These are phyloP conservation scores for Triticum turgidum DNA, from an alignment of 176 grass and related monocot species.

Conservation along the genomic window DNA sequence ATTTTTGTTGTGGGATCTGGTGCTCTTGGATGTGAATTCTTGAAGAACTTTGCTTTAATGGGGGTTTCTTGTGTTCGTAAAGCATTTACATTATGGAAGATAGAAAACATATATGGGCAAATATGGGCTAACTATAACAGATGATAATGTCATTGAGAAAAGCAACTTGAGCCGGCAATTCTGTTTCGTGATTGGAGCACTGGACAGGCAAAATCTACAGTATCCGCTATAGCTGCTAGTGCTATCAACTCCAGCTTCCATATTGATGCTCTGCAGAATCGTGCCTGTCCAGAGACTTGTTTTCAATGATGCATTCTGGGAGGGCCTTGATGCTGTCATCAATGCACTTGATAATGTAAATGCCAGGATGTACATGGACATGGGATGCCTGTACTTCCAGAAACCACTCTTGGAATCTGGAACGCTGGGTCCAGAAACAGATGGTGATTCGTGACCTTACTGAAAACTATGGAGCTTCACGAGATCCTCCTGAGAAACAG, in stretches of 20 bases:
- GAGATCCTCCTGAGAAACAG: constrained; percentile 71
- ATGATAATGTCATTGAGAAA: constrained; percentile 46
- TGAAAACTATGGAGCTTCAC: constrained; percentile 79
- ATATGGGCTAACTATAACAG: constrained; percentile 41
- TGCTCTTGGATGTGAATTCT: constrained; percentile 85
- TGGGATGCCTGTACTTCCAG: constrained; percentile 75
- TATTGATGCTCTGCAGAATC: too few species aligned
- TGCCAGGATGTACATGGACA: constrained; percentile 77
- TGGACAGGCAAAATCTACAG: too few species aligned
- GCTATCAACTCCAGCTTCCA: too few species aligned
- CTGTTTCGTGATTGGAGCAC: too few species aligned
- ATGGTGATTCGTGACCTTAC: constrained; percentile 78
- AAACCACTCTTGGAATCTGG: constrained; percentile 81
- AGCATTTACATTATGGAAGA: too few species aligned
- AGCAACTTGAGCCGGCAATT: too few species aligned
- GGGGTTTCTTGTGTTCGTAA: constrained; percentile 56
- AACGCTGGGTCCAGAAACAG: constrained; percentile 55
- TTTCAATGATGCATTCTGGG: constrained; percentile 75
- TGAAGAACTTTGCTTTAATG: constrained; percentile 83
- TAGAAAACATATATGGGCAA: too few species aligned
- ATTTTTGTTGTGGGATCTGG: constrained; percentile 76
- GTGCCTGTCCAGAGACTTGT: not conserved
- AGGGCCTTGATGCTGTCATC: constrained; percentile 56
- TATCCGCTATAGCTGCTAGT: too few species aligned
- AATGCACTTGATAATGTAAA: constrained; percentile 68